Evolutionary conservation across 1,284 basidiomycete species (phyloP), one percentile per base, ranked within the genome.

Genomic region (Pascua sp.): DNA sequence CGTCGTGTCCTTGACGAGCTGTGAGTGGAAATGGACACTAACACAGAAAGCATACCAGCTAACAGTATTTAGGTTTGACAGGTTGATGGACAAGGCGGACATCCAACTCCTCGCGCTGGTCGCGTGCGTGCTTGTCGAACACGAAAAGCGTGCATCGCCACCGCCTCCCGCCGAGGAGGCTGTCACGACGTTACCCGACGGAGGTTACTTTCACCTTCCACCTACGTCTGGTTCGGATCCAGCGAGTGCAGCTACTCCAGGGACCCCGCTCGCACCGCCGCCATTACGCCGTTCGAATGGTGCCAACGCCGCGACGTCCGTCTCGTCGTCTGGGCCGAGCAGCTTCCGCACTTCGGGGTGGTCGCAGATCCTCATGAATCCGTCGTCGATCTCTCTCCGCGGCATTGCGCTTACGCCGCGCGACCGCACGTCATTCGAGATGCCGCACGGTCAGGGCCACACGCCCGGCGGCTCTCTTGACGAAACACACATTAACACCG

Each of bases 71-170:
- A 91, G 89, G 57, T 86, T 91, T 62, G 67, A 76, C 1, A 82
- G 88, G 59, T 80, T 90, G 39, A 81, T 84, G 8, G 80, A 79
- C 24, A 79, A 80, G 37, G 87, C 84, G 63, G 90, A 94, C 67
- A 73, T 91, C 0, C 90, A 93, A 67, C 86, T 91, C 80, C 80
- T 94, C 4, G 89, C 88, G 0, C 86, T 93, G 80, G 68, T 92
- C 0, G 82, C 89, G 0, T 81, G 85, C 47, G 72, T 91, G 16
- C 77, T 92, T 4, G 78, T 90, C 4, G 65, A 69, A n/a, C 61
- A 73, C 47, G 57, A 63, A 16, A 57, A 53, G 15, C 47, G 56
- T 1, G 58, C 64, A 2, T 55, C 58, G 0, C 51, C 63, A 1
- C 68, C 71, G 13, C 65, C 68, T 4, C 53, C 56, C 13, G 58